These are phyloP conservation scores for Coniochaeta sp. DNA, from an alignment of 2,329 filamentous ascomycete genomes.

Conservation along the genomic window DNA sequence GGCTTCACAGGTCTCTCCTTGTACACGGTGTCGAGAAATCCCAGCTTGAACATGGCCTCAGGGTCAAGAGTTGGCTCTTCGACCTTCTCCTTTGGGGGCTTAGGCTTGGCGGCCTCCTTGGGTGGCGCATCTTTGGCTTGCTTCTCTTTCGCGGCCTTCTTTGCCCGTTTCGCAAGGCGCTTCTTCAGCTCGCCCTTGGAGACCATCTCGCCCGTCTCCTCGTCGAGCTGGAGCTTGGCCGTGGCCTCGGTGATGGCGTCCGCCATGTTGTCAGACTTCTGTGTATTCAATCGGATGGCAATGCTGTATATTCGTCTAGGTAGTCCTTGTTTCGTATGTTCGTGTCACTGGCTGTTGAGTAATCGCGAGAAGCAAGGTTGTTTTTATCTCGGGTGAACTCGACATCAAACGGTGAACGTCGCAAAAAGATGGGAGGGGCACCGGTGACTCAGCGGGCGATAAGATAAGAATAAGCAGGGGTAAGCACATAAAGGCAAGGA, in stretches of 20 bases:
- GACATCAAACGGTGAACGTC: background rate
- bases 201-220: conserved; percentile 59
- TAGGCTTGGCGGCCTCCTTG: conserved; percentile 22
- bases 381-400: no score
- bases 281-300: background rate
- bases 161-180: conserved; percentile 48
- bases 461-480: conserved; percentile 9
- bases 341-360: background rate
- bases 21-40: conserved; percentile 68
- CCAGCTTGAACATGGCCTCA: conserved; percentile 72
- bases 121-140: conserved; percentile 35
- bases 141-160: conserved; percentile 44
- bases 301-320: background rate
- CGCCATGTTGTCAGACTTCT: conserved; percentile 27
- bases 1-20: conserved; percentile 55
- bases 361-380: no score
- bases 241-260: conserved; percentile 39
- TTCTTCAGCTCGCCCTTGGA: conserved; percentile 60
- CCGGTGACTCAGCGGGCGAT: conserved; percentile 8
- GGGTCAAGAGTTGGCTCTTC: conserved; percentile 41
- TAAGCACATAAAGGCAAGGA: background rate
- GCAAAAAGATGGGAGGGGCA: conserved; percentile 8
- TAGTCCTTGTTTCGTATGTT: background rate
- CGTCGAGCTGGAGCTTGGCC: conserved; percentile 55
- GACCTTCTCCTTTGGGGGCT: conserved; percentile 29